Evolutionary conservation across 2,329 filamentous ascomycete genomes (phyloP).

Genomic region (Ceratocystis huliohia): DNA sequence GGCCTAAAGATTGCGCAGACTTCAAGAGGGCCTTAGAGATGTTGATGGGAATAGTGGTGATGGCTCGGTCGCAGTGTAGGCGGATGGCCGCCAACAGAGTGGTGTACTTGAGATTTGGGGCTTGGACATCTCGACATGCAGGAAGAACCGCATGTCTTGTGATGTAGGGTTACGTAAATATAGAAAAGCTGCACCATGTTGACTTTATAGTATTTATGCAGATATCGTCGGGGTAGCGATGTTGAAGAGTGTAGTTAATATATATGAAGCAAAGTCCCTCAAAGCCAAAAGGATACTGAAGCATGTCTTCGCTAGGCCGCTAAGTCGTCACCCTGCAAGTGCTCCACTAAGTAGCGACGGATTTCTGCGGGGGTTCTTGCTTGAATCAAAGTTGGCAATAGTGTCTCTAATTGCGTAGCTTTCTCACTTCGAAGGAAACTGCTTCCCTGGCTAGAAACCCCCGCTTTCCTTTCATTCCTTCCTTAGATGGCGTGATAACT

Average conservation of each 20-base stretch:
- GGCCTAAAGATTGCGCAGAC: conserved; percentile 29
- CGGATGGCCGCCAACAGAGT: background rate
- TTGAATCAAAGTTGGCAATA: background rate
- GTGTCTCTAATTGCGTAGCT: background rate
- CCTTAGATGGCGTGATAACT: background rate
- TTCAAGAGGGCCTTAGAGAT: background rate
- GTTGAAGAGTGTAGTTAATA: background rate
- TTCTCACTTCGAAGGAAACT: background rate
- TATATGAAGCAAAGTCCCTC: background rate
- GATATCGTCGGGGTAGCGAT: too few relatives aligned
- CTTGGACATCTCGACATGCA: background rate
- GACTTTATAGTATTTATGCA: too few relatives aligned
- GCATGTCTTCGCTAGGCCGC: background rate
- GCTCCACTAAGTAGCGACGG: background rate
- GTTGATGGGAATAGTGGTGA: background rate
- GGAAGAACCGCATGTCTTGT: background rate
- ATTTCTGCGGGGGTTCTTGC: background rate
- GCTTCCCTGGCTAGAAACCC: background rate
- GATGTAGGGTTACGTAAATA: too few relatives aligned
- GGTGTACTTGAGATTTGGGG: conserved; percentile 9
- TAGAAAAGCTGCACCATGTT: too few relatives aligned
- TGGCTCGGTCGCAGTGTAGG: background rate
- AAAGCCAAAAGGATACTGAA: too few relatives aligned
- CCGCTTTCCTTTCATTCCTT: background rate
- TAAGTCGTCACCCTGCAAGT: background rate